Evolutionary conservation across 495 filamentous ascomycete genomes (phyloP), one percentile per base, ranked within the genome.

Genomic region (Penicillium roqueforti): DNA sequence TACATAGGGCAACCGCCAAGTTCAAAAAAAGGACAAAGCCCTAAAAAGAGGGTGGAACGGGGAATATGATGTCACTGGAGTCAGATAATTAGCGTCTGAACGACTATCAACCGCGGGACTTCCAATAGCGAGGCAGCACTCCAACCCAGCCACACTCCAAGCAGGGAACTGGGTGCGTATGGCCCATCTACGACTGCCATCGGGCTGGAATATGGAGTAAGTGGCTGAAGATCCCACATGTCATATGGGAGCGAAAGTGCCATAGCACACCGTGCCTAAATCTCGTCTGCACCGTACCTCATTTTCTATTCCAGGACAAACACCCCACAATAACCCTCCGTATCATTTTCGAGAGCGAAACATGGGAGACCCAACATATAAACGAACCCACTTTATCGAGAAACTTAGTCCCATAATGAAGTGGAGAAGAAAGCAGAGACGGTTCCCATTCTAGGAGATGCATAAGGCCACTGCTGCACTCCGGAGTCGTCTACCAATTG

Each of bases 41-140:
- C 32, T 36, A 36, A 22, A 20, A 6, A 16, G 14, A 23, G 10
- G 19, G 5, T 13, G 20, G 44, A 18, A 20, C 26, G 11, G 16
- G 26, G 45, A 31, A 37, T 36, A 57, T 60, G 57, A 56, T 56
- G 41, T 60, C 57, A 56, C 40, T 53, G 53, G 43, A 48, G 6
- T 20, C 23, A 9, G 28, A 28, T 28, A 39, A 26, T 38, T 9
- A n/a, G 6, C 14, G 26, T 46, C 23, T 16, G 16, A 44, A 20
- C 29, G 9, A 26, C 44, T 26, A 18, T 26, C 13, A 36, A 4
- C 29, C 13, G 11, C 14, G 32, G 32, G 32, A 36, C 32, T 36
- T 32, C 9, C 32, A 36, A 36, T 34, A 13, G 31, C n/a, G 32
- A 16, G 32, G 2, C 31, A 34, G 31, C 5, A 34, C 7, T n/a